Evolutionary conservation across 1,139 yeast species (phyloP), one percentile per base, ranked within the genome.

Genomic region (Debaryomycetaceae sp.): DNA sequence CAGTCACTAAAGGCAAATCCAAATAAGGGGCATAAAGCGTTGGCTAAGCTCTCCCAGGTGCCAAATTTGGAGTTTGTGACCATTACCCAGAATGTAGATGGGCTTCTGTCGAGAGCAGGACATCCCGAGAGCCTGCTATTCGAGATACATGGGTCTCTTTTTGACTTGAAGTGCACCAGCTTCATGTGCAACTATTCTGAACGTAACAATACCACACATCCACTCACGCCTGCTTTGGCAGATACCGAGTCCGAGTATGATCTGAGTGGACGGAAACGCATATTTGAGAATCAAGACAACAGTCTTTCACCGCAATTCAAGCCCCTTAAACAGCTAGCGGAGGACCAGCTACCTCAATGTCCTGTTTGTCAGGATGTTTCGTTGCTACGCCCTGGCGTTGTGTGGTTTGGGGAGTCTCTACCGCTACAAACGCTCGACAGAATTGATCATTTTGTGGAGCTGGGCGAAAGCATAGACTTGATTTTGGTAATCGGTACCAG

Each of bases 321-420:
- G 3, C 81, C 83, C 1, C 74, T 78, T 1, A 70, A 73, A 22
- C 65, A 66, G 20, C 63, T 87, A 1, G 66, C 70, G 1, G 75
- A 69, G 41, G 59, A 65, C 1, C 81, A 82, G 2, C 69, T 88
- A n/a, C 96, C 96, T 1, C 73, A 61, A 39, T 90, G 97, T 59
- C 96, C 96, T 0, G 66, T 68, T 7, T 89, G 97, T 58, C 61
- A 68, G 9, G 65, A 54, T 29, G 58, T 53, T 3, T 57, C 62
- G 29, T 60, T 87, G 22, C 63, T 89, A 45, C 71, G 97, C 24
- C 97, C 97, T 0, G 96, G 95, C 0, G 95, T 90, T 5, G 93
- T 88, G 3, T 89, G 97, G 97, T 88, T 85, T 65, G 97, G 97
- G 5, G 97, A 89, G 61, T 76, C 89, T 8, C 66, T 89, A 40